Evolutionary conservation across 768 basidiomycete genomes (phyloP).

Genomic region (Kwoniella bestiolae): DNA sequence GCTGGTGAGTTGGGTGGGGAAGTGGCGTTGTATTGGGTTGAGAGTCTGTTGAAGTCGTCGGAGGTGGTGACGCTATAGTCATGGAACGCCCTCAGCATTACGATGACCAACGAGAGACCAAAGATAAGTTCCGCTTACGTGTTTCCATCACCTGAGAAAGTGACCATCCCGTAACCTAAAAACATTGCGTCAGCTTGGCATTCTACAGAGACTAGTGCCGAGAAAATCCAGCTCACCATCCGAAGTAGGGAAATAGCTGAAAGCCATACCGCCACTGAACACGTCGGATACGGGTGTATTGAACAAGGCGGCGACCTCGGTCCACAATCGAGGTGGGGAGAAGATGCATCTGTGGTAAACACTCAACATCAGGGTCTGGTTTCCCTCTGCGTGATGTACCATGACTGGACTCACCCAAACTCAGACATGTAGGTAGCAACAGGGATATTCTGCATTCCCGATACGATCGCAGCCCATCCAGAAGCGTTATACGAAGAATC

Average conservation of each 20-base stretch:
- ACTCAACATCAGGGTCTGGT: neutral
- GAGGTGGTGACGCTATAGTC: slow-evolving; percentile 66
- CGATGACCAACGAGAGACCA: neutral
- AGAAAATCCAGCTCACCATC: slow-evolving; percentile 58
- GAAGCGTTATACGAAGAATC: slow-evolving; percentile 67
- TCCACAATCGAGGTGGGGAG: slow-evolving; percentile 71
- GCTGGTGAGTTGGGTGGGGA: slow-evolving; percentile 66
- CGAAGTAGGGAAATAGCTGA: slow-evolving; percentile 81
- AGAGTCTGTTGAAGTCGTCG: slow-evolving; percentile 71
- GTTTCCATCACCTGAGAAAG: slow-evolving; percentile 62
- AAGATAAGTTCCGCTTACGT: slow-evolving; percentile 36
- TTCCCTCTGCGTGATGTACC: neutral
- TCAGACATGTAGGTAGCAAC: slow-evolving; percentile 89
- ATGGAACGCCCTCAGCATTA: neutral
- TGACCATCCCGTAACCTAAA: slow-evolving; percentile 80
- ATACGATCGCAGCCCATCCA: slow-evolving; percentile 58
- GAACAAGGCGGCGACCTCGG: slow-evolving; percentile 75
- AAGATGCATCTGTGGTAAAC: slow-evolving; percentile 62
- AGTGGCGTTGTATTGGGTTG: slow-evolving; percentile 67
- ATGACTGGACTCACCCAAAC: slow-evolving; percentile 62
- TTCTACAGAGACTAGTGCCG: no score
- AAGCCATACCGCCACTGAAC: slow-evolving; percentile 85
- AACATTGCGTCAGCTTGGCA: neutral
- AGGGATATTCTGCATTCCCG: slow-evolving; percentile 63
- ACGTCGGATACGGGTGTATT: slow-evolving; percentile 72